phyloP scores from a whole-genome alignment of 2,329 filamentous ascomycete species.

The Epichloe sylvatica region DNA sequence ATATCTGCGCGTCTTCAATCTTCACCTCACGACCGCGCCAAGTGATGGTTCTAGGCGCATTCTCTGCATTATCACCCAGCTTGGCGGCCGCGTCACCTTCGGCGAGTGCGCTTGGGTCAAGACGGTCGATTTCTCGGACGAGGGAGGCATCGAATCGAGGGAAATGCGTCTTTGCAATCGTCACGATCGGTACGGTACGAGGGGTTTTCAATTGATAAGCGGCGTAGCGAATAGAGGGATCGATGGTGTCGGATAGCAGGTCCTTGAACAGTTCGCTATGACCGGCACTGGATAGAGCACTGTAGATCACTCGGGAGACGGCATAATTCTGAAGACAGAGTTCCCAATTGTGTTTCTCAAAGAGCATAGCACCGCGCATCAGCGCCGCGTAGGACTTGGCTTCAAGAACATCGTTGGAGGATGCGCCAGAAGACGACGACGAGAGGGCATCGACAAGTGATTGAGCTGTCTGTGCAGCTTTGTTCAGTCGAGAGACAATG shows the following conservation, averaged over 20 bases:
- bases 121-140: constrained; percentile 50
- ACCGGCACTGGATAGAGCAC: constrained; percentile 47
- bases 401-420: constrained; percentile 61
- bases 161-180: constrained; percentile 69
- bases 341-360: constrained; percentile 84
- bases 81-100: constrained; percentile 35
- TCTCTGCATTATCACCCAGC: constrained; percentile 34
- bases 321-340: constrained; percentile 63
- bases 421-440: constrained; percentile 52
- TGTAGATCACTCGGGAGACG: constrained; percentile 69
- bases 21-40: constrained; percentile 80
- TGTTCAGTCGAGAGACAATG: constrained; percentile 74
- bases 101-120: constrained; percentile 55
- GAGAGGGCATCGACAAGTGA: constrained; percentile 53
- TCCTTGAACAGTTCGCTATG: constrained; percentile 71
- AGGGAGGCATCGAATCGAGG: constrained; percentile 49
- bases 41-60: constrained; percentile 58
- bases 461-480: constrained; percentile 59
- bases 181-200: constrained; percentile 66
- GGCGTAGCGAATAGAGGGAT: constrained; percentile 86
- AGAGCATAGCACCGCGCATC: constrained; percentile 61
- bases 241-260: constrained; percentile 69
- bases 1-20: constrained; percentile 86
- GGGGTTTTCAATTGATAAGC: constrained; percentile 85
- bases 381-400: constrained; percentile 70